These are phyloP conservation scores for Apocynum venetum DNA, from an alignment of 257 asterid genomes.

Conservation along the genomic window DNA sequence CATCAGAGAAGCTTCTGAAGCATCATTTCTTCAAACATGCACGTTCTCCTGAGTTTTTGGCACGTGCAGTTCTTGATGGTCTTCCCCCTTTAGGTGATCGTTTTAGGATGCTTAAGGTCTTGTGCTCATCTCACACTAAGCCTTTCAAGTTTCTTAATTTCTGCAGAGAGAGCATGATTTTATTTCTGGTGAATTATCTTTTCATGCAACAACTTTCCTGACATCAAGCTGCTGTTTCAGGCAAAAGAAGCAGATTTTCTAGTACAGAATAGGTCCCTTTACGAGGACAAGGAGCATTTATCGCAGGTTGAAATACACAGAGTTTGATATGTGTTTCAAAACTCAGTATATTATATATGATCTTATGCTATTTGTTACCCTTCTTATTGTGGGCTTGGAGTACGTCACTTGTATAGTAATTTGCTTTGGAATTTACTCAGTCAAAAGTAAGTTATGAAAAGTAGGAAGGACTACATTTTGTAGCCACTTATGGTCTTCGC, in stretches of 20 bases:
- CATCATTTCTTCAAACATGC: conserved; percentile 86
- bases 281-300: conserved; percentile 87
- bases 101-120: conserved; percentile 95
- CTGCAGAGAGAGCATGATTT: conserved; percentile 13
- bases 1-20: conserved; percentile 93
- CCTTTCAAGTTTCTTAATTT: conserved; percentile 22
- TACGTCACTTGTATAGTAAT: not conserved
- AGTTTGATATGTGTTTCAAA: conserved; percentile 11
- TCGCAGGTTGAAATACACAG: conserved; percentile 59
- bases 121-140: conserved; percentile 36
- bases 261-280: conserved; percentile 63
- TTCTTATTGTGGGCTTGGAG: not conserved
- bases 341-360: not conserved
- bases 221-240: conserved; percentile 42
- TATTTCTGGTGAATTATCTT: not conserved
- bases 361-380: not conserved
- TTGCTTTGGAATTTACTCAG: not conserved
- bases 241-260: conserved; percentile 92
- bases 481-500: not conserved
- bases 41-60: conserved; percentile 59
- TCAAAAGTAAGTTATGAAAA: not conserved
- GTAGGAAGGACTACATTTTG: not conserved
- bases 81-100: conserved; percentile 92
- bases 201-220: not conserved
- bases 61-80: conserved; percentile 68